Base-by-base conservation (phyloP, 176 grass and related monocot genomes). In the Oryza meridionalis region DNA sequence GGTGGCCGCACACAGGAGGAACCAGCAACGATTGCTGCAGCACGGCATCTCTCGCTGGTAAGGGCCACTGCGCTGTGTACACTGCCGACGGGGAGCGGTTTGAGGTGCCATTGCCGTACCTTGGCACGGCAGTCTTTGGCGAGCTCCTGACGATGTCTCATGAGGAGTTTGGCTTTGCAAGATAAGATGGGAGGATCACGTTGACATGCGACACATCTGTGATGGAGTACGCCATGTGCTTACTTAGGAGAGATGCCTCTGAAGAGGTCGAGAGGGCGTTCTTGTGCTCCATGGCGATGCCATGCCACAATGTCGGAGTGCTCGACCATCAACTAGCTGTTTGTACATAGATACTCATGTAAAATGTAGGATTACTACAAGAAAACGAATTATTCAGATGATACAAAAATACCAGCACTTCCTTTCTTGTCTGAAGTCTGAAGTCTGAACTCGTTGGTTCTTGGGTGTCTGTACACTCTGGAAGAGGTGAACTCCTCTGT, bases 1-100 rank as follows among this genome's bases (percentile, higher is more conserved):
- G 8, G 58, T 22, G 16, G 21, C 58, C 58, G 16, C 19, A 10
- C 17, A 61, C 1, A 2, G 58, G 8, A 61, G 58, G 4, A 1
- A 22, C 21, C 58, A 16, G 9, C 10, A 26, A 49, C 8, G 46
- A 6, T 44, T 72, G 53, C 55, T 21, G 73, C 66, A 0, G 58
- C 58, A 62, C 58, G 9, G 17, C 19, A 2, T 62, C 58, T 62
- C 16, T 62, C n/a, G n/a, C 58, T 9, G n/a, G 58, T 7, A 79
- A 43, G 76, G 86, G 86, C 55, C 80, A 88, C 32, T 78, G 53
- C 29, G 6, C 55, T 10, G 15, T 83, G 40, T 88, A 88, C 53
- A 72, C 86, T 0, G 1, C 11, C 1, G 86, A 83, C 9, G 22
- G 51, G 4, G 31, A 3, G 3, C 29, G 73, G 43, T 83, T 88